Conservation (phyloP, 2,329 filamentous ascomycete genomes). For the Penicillium concentricum region DNA sequence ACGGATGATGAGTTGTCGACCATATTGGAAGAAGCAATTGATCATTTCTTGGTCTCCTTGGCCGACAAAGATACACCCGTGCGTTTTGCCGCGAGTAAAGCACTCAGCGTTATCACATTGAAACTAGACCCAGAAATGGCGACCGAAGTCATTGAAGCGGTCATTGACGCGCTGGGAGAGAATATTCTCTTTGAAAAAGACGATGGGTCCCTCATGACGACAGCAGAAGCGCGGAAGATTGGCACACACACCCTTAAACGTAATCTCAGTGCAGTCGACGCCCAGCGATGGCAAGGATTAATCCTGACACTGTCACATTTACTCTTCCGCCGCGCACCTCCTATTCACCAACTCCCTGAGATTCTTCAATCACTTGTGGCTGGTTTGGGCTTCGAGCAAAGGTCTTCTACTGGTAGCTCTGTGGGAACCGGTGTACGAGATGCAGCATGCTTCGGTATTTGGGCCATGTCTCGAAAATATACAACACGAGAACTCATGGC, state of each 20-base stretch:
- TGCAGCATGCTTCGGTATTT: slow-evolving; percentile 93
- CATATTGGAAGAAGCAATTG: slow-evolving; percentile 76
- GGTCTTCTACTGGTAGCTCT: slow-evolving; percentile 78
- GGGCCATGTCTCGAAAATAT: slow-evolving; percentile 87
- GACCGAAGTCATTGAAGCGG: slow-evolving; percentile 79
- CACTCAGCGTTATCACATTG: slow-evolving; percentile 80
- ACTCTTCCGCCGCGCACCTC: slow-evolving; percentile 79
- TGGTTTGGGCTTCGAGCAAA: slow-evolving; percentile 84
- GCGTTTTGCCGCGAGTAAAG: slow-evolving; percentile 86
- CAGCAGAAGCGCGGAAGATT: slow-evolving; percentile 32
- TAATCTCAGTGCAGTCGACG: slow-evolving; percentile 72
- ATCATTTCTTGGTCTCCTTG: slow-evolving; percentile 73
- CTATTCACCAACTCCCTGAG: slow-evolving; percentile 65
- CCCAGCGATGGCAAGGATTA: slow-evolving; percentile 87
- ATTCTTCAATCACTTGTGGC: slow-evolving; percentile 75
- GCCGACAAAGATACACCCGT: slow-evolving; percentile 90
- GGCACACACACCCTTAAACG: slow-evolving; percentile 43
- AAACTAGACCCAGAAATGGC: slow-evolving; percentile 79
- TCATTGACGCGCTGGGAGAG: slow-evolving; percentile 67
- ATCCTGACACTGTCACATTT: slow-evolving; percentile 84
- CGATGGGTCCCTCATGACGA: slow-evolving; percentile 41
- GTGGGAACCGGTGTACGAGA: slow-evolving; percentile 89
- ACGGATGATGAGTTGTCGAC: slow-evolving; percentile 43
- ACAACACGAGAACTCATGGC: slow-evolving; percentile 71
- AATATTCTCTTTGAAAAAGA: slow-evolving; percentile 58